A percentile compares a stretch with the other conserved stretches of the same genome.
phyloP scores from a whole-genome alignment of 2,329 filamentous ascomycete genomes.

The Fusarium sp. region DNA sequence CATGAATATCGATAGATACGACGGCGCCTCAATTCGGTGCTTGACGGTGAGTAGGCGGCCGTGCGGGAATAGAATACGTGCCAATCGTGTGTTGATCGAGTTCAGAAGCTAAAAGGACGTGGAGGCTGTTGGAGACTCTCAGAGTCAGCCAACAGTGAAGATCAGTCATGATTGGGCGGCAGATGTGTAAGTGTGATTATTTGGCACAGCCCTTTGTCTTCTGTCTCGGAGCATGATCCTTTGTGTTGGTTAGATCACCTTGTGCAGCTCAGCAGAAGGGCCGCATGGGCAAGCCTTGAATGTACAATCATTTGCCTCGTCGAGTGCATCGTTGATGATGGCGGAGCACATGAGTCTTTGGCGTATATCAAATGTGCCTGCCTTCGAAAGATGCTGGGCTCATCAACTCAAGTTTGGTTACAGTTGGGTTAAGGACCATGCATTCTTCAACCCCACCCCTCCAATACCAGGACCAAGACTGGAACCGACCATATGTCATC shows the following conservation, averaged over 20 bases:
- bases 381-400: conserved; percentile 17
- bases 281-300: conserved; percentile 16
- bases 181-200: conserved; percentile 27
- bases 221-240: conserved; percentile 31
- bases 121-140: conserved; percentile 15
- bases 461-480: conserved; percentile 24
- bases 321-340: conserved; percentile 29
- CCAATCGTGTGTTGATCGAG: conserved; percentile 25
- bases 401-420: conserved; percentile 11
- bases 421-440: conserved; percentile 21
- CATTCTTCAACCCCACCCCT: conserved; percentile 36
- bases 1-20: conserved; percentile 24
- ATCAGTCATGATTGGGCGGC: conserved; percentile 25
- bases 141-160: conserved; percentile 28
- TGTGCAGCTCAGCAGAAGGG: conserved; percentile 33
- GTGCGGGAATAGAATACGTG: conserved; percentile 25
- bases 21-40: conserved; percentile 35
- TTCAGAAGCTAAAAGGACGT: conserved; percentile 21
- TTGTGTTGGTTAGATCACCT: conserved; percentile 27
- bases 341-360: conserved; percentile 38
- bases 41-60: conserved; percentile 26
- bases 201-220: conserved; percentile 40
- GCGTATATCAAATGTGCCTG: conserved; percentile 24
- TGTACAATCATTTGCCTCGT: conserved; percentile 14
- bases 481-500: conserved; percentile 29